Evolutionary conservation across 805 yeast species (phyloP), one percentile per base, ranked within the genome.

Genomic region (Candida khao-thaluensis): DNA sequence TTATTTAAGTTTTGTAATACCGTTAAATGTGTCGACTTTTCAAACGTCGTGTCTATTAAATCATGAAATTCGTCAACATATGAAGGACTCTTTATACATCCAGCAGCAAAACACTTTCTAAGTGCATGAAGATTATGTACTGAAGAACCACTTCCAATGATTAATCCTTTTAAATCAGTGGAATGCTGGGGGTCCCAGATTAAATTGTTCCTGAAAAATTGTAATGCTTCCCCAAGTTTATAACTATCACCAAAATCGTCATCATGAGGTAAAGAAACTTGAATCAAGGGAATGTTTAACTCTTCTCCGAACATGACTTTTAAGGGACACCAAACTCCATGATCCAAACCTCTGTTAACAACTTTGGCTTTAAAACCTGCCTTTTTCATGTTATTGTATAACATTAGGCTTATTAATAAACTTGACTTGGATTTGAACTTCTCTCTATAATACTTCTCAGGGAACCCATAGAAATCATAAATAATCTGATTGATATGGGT

Each of bases 301-400:
- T 76, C 69, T 46, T 56, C 56, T 5, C 62, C 52, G 41, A 85
- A 83, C 6, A 86, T 87, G 17, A 82, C 84, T 52, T 82, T 79
- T 43, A 81, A 69, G 1, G 91, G 91, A 5, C 82, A 89, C 88
- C 91, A 85, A 6, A 71, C 81, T 5, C 95, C 95, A 60, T 85
- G 95, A 54, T 85, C 95, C 16, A 86, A 59, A 7, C 93, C 93
- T 40, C 93, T 64, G n/a, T 62, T 54, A 0, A 73, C 66, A 7
- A 76, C 43, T 18, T 60, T 58, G 0, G 79, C 59, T 2, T 62
- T 49, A 35, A 81, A 64, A 0, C 81, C 83, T 16, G 57, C 45
- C 5, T 53, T 48, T 9, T 50, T 48, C 15, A 84, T 60, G 2
- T 68, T 56, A 2, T 62, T 50, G 20, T 65, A 61, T 16, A 85